Evolutionary conservation across 768 basidiomycete genomes (phyloP).

Genomic region (Boletales sp.): DNA sequence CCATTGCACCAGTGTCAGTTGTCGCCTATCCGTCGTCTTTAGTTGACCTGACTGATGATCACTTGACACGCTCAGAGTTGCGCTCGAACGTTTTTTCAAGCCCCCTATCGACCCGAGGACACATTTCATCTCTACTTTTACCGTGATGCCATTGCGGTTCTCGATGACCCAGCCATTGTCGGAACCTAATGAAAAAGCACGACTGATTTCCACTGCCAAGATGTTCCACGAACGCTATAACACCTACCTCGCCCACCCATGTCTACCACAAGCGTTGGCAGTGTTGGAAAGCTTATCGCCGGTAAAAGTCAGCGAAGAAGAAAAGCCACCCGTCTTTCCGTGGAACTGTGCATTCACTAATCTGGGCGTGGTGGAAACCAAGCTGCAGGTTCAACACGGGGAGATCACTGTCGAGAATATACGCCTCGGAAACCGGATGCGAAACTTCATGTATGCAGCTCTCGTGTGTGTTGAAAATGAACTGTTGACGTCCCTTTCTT

Average conservation of each 20-base stretch:
- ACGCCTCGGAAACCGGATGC: slow-evolving; percentile 8
- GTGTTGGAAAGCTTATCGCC: not conserved
- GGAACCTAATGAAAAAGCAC: slow-evolving; percentile 7
- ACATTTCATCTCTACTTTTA: slow-evolving; percentile 15
- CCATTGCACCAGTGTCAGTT: slow-evolving; percentile 10
- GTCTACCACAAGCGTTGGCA: slow-evolving; percentile 6
- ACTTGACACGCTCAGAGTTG: slow-evolving; percentile 1
- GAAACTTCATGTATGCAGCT: slow-evolving; percentile 6
- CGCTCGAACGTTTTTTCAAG: slow-evolving; percentile 18
- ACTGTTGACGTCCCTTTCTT: no score
- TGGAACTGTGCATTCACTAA: slow-evolving; percentile 15
- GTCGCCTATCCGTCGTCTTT: no score
- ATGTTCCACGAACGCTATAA: slow-evolving; percentile 11
- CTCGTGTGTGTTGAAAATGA: no score
- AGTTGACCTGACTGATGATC: no score
- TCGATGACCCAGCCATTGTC: slow-evolving; percentile 13
- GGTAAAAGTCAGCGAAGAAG: not conserved
- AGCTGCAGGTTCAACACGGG: slow-evolving; percentile 3
- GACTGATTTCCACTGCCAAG: slow-evolving; percentile 11
- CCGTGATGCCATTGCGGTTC: slow-evolving; percentile 13
- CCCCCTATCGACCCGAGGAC: slow-evolving; percentile 16
- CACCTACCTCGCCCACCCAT: slow-evolving; percentile 13
- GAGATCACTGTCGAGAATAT: slow-evolving; percentile 1
- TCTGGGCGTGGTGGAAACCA: slow-evolving; percentile 12
- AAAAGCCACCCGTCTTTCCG: not conserved